Evolutionary conservation across 208 protist genomes (phyloP), one percentile per base, ranked within the genome.

Genomic region (Hexamita inflata): DNA sequence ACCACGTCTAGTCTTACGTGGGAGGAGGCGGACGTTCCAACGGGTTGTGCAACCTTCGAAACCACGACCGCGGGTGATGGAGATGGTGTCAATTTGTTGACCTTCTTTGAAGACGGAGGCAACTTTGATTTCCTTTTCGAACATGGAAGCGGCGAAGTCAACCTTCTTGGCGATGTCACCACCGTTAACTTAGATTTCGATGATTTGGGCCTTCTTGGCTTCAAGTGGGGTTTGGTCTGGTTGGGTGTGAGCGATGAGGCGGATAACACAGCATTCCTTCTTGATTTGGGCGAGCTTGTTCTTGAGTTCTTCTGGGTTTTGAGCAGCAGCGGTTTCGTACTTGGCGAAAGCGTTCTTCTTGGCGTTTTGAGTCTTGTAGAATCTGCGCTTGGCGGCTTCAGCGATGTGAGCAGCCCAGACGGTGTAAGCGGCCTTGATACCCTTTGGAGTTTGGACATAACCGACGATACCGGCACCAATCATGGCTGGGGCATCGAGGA

Each of bases 171-270:
- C 84, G 64, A 95, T 83, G 75, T 83, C 81, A 77, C 96, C 95
- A 82, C 96, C 96, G 88, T 98, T 98, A 80, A 98, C 75, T 73
- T 99, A 94, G 86, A 98, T 96, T 90, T 99, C 96, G 79, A 96
- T 90, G 67, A 99, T 82, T 83, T 98, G 89, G 34, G 96, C 93
- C 87, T 96, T 98, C 92, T 97, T 97, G 84, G 94, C 88, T 58
- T 80, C 73, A 0, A 91, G 41, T 62, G 85, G 86, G 77, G 94
- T 73, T 85, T 93, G 94, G 80, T 86, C 80, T 58, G 93, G 83
- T 89, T 98, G 94, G 75, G 96, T 98, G 92, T 99, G 95, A 76
- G 89, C 91, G 60, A 99, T 83, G 59, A 97, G 90, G 81, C 96
- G 92, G 79, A 99, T 88, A 74, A 96, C 92, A 40, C 86, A 81